Percentiles rank a stretch among this genome's conserved stretches.
These are phyloP conservation scores for Ophiostoma ips DNA, from an alignment of 2,329 filamentous ascomycete genomes.

Conservation along the genomic window DNA sequence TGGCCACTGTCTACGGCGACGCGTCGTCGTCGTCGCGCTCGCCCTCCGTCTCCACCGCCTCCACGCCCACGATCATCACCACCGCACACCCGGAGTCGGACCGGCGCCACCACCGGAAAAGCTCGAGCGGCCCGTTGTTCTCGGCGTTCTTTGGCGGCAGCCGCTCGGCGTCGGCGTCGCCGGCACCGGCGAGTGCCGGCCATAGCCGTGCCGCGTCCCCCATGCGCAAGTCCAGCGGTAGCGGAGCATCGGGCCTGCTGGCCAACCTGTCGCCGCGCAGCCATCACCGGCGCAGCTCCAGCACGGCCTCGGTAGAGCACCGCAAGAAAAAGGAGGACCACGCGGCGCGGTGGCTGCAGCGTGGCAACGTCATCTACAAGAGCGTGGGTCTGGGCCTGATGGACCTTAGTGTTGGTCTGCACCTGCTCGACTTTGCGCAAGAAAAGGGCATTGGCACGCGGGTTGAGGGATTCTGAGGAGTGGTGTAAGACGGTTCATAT, in stretches of 20 bases:
- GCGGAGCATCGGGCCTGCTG: neutral
- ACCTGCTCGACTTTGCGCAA: slow-evolving; percentile 41
- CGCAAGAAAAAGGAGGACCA: slow-evolving; percentile 28
- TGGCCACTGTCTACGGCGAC: slow-evolving; percentile 8
- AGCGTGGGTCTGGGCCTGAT: slow-evolving; percentile 52
- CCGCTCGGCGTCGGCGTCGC: neutral
- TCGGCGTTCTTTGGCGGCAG: neutral
- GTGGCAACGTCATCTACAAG: slow-evolving; percentile 55
- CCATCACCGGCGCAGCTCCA: slow-evolving; percentile 19
- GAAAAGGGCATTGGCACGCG: slow-evolving; percentile 39
- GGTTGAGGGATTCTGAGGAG: slow-evolving; percentile 36
- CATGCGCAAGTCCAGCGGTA: slow-evolving; percentile 3
- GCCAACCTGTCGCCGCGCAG: slow-evolving; percentile 10
- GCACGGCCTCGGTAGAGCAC: slow-evolving; percentile 16
- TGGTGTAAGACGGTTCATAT: no score
- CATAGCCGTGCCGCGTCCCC: neutral
- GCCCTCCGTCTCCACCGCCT: neutral
- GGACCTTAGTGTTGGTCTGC: slow-evolving; percentile 48
- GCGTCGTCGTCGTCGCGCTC: no score
- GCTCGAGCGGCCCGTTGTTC: neutral
- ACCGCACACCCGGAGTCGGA: neutral
- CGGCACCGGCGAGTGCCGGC: neutral
- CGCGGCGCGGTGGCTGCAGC: slow-evolving; percentile 40
- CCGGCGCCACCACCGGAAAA: neutral
- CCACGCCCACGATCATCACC: neutral